Evolutionary conservation across 2,329 filamentous ascomycete genomes (phyloP), one percentile per base, ranked within the genome.

Genomic region (Penicillium sp.): DNA sequence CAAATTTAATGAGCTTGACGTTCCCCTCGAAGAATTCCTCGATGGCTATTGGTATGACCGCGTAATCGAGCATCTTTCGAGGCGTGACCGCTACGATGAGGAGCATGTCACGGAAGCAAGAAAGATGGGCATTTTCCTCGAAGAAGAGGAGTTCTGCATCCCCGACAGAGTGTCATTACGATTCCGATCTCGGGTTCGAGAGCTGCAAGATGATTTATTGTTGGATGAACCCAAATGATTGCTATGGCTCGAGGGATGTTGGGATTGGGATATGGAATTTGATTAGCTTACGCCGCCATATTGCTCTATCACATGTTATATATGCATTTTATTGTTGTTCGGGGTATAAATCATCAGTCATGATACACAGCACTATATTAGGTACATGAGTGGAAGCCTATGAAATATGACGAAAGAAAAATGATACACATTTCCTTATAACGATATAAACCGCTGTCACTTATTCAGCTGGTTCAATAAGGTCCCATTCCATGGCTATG

Each of bases 401-500:
- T 47, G 21, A n/a, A 7, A 25, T 48, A 13, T n/a, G 2, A 13
- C 8, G 6, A 13, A 36, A 36, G 8, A 1, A 2, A 17, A 17
- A 35, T 4, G 4, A 25, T 12, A 25, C 7, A n/a, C 31, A 6
- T 48, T n/a, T 12, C 31, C 9, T 17, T n/a, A 13, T 12, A 48
- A 1, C 19, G 2, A n/a, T n/a, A n/a, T 13, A n/a, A 36, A 25
- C n/a, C 13, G 4, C 6, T 2, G 2, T 25, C 5, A 13, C 21
- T 48, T 31, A 48, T 13, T 2, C 0, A 50, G 36, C 43, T 39
- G 42, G 23, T 27, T 59, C 33, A 29, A 71, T 29, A n/a, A 77
- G 43, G 57, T 76, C 73, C 76, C 76, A 78, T 58, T 77, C 73
- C 65, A 75, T 69, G 23, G 67, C 70, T 23, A 78, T 68, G 15